phyloP scores from a whole-genome alignment of 2,329 filamentous ascomycete species.

The Dactylellina cionopaga region DNA sequence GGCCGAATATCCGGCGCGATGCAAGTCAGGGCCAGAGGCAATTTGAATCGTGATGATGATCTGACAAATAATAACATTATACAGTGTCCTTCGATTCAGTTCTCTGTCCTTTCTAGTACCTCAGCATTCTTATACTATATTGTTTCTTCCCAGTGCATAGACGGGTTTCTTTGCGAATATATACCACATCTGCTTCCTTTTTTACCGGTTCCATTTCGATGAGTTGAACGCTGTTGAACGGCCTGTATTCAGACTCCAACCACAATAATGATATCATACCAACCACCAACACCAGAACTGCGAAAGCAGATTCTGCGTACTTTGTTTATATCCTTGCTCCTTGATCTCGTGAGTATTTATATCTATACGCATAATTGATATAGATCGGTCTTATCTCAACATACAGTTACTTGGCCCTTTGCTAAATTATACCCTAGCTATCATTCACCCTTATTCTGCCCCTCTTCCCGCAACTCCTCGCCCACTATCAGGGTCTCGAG shows the following conservation, averaged over 20 bases:
- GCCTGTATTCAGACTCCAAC: conserved; percentile 5
- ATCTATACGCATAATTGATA: conserved; percentile 17
- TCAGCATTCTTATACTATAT: conserved; percentile 13
- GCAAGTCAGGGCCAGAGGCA: no score
- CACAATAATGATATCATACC: conserved; percentile 58
- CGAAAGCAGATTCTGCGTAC: conserved; percentile 86
- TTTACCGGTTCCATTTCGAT: conserved; percentile 1
- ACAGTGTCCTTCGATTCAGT: neutral
- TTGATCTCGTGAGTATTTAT: conserved; percentile 77
- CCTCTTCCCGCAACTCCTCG: conserved; percentile 91
- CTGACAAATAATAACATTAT: conserved; percentile 37
- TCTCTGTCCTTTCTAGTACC: neutral
- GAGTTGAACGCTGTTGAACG: conserved; percentile 39
- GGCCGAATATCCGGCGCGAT: neutral
- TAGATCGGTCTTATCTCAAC: no score
- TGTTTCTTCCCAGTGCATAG: conserved; percentile 16
- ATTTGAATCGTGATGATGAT: conserved; percentile 20
- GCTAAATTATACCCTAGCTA: conserved; percentile 72
- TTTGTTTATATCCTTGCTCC: conserved; percentile 85
- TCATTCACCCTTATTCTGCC: conserved; percentile 99
- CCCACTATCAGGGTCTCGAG: conserved; percentile 79
- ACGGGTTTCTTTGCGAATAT: conserved; percentile 34
- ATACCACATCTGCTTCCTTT: neutral
- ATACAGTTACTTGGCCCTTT: no score
- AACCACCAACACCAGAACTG: conserved; percentile 59